Percentiles rank a stretch among this genome's conserved stretches.
These are phyloP conservation scores for Suillus discolor DNA, from an alignment of 768 basidiomycete genomes.

Conservation along the genomic window DNA sequence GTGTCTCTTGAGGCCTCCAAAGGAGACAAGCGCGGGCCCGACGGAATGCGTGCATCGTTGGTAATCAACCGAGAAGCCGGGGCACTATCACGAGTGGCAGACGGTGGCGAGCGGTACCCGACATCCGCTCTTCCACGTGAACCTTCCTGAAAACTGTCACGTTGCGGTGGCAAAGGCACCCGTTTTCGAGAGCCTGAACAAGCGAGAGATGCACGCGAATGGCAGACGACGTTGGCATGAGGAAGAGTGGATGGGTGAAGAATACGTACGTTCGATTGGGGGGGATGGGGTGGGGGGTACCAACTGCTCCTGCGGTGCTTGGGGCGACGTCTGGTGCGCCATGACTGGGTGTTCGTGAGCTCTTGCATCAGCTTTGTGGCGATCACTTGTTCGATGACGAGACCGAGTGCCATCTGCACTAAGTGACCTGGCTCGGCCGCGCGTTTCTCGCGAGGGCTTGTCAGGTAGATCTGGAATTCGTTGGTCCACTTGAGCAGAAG, in stretches of 20 bases:
- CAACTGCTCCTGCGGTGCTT: conserved; percentile 17
- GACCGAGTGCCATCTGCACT: conserved; percentile 22
- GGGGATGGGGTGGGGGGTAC: conserved; percentile 22
- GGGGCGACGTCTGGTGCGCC: background rate
- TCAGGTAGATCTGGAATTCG: conserved; percentile 21
- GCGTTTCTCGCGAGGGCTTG: conserved; percentile 18
- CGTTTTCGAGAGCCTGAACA: conserved; percentile 37
- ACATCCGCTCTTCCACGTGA: conserved; percentile 11
- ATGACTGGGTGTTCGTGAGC: conserved; percentile 4
- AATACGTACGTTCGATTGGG: conserved; percentile 41
- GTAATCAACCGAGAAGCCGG: conserved; percentile 2
- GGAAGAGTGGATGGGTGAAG: conserved; percentile 30
- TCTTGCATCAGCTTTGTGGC: conserved; percentile 10
- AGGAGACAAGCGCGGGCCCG: conserved; percentile 11
- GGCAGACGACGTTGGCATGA: conserved; percentile 31
- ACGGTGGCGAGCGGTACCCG: background rate
- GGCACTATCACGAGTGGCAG: conserved; percentile 15
- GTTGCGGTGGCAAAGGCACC: conserved; percentile 39
- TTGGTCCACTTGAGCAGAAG: conserved; percentile 14
- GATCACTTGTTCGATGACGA: conserved; percentile 20
- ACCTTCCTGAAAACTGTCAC: conserved; percentile 29
- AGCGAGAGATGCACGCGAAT: conserved; percentile 20
- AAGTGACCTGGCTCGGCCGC: conserved; percentile 20
- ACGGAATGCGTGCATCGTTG: conserved; percentile 10
- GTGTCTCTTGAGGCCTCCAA: conserved; percentile 3